Evolutionary conservation across 768 basidiomycete species (phyloP).

Genomic region (Boletellus sp.): DNA sequence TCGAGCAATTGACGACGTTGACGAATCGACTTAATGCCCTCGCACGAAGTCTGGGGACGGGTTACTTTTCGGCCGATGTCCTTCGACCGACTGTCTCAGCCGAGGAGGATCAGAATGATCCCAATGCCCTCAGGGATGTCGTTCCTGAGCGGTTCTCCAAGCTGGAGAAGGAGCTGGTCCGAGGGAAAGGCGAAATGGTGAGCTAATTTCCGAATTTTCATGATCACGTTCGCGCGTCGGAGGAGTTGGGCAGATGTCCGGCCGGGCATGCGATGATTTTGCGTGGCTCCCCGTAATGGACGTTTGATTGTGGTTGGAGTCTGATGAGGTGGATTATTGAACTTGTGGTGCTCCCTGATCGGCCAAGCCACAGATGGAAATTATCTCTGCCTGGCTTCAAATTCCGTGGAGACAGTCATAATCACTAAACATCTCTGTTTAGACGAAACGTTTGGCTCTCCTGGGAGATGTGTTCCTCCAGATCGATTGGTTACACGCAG

Average conservation of each 20-base stretch:
- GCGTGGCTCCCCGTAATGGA: not conserved
- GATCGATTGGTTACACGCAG: constrained; percentile 78
- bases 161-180: constrained; percentile 79
- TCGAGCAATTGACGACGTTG: constrained; percentile 69
- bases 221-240: not conserved
- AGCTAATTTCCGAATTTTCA: constrained; percentile 29
- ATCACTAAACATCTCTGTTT: constrained; percentile 1
- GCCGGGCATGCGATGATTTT: not conserved
- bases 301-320: not conserved
- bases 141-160: constrained; percentile 76
- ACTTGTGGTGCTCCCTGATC: too few species aligned
- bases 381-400: not conserved
- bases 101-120: constrained; percentile 39
- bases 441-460: constrained; percentile 67
- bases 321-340: too few species aligned
- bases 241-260: not conserved
- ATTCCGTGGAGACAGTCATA: not conserved
- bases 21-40: constrained; percentile 61
- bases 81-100: constrained; percentile 43
- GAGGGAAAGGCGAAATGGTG: constrained; percentile 85
- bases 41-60: constrained; percentile 55
- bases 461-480: constrained; percentile 65
- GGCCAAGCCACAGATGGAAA: too few species aligned
- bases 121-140: constrained; percentile 58
- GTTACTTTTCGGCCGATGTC: constrained; percentile 57